Base-by-base conservation (phyloP, 1,139 yeast species). In the Lodderomyces pseudojiufengensis region DNA sequence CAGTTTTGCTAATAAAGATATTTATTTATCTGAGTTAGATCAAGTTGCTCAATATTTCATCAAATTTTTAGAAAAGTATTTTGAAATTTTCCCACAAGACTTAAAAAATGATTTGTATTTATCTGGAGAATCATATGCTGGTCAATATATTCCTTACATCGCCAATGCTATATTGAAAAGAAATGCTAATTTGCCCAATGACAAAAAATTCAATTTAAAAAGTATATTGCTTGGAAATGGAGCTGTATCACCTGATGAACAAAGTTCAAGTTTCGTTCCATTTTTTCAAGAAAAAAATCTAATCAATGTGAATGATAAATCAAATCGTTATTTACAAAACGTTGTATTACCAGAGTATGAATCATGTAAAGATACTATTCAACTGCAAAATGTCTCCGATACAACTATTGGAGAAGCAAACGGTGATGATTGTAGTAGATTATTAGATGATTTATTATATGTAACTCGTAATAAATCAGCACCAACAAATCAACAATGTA, bases 101-200 rank as follows among this genome's bases (percentile, higher is more conserved):
- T 47, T 61, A 9, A 54, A 54, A 10, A 80, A 84, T 44, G 84
- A 85, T 24, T 61, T 92, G 3, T 80, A 78, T 47, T 57, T 92
- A 32, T 95, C 96, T 0, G 98, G 98, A 18, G 98, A 92, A 61
- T 84, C 95, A 47, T 92, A 81, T 62, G 97, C 97, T 1, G 98
- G 98, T 14, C 97, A 92, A 57, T 92, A 87, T 55, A 83, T 92
- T 40, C 97, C 98, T 1, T 86, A 84, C 57, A 74, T 90, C 41
- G 95, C 94, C 1, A 63, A 73, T 33, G 79, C 77, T 2, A 70
- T 90, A 12, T 51, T 78, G 37, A 62, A 72, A 2, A 57, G 72
- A 32, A 77, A 80, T 52, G 58, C 62, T 33, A 48, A 61, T 6
- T 42, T 56, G 4, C 41, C 44, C 1, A 42, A 36, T 2, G 47